phyloP scores from a whole-genome alignment of 2,329 filamentous ascomycete species.

The Corynespora cassiicola region DNA sequence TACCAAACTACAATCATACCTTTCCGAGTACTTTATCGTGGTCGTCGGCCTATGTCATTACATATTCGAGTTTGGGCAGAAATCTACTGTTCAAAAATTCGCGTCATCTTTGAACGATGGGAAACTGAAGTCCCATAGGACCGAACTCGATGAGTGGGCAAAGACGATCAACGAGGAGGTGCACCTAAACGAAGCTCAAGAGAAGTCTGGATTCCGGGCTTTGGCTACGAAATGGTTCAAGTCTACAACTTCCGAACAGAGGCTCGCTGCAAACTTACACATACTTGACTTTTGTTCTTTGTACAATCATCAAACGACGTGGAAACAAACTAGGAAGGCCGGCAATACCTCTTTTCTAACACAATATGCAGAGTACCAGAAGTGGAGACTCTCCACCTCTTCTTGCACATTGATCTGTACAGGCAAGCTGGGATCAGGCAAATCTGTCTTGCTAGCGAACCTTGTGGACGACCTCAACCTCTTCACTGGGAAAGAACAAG shows the following conservation, averaged over 20 bases:
- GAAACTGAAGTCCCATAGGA: slow-evolving; percentile 38
- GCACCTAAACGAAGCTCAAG: slow-evolving; percentile 26
- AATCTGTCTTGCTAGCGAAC: slow-evolving; percentile 55
- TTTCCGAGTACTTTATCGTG: slow-evolving; percentile 50
- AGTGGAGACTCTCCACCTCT: slow-evolving; percentile 30
- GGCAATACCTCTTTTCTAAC: too few species aligned
- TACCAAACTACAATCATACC: slow-evolving; percentile 37
- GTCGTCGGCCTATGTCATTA: slow-evolving; percentile 48
- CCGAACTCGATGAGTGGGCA: slow-evolving; percentile 43
- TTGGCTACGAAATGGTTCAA: slow-evolving; percentile 20
- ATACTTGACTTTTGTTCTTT: too few species aligned
- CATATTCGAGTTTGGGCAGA: slow-evolving; percentile 38
- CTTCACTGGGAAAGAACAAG: neutral
- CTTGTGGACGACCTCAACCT: slow-evolving; percentile 42
- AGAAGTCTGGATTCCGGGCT: slow-evolving; percentile 30
- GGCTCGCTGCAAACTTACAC: too few species aligned
- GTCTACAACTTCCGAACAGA: too few species aligned
- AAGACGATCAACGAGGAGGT: slow-evolving; percentile 46
- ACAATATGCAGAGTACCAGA: slow-evolving; percentile 35
- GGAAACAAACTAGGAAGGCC: too few species aligned
- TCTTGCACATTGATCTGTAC: slow-evolving; percentile 42
- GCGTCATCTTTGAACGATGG: slow-evolving; percentile 34
- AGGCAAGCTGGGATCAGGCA: slow-evolving; percentile 54
- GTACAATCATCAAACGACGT: too few species aligned
- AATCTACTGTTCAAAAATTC: slow-evolving; percentile 40